Evolutionary conservation across 1,139 yeast genomes (phyloP).

Genomic region (Diutina neorugosa): DNA sequence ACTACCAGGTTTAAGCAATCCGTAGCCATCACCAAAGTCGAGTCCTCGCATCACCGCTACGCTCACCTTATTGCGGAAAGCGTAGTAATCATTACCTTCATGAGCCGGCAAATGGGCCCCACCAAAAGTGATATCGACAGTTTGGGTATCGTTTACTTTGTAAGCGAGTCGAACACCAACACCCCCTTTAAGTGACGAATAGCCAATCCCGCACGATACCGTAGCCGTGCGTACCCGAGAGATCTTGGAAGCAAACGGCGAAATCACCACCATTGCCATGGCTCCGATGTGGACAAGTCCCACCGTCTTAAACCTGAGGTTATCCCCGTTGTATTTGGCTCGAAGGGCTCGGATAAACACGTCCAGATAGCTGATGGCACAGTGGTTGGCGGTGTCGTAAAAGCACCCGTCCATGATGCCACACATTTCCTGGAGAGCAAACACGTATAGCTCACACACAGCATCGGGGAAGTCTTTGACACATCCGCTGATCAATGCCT

Average conservation of each 20-base stretch:
- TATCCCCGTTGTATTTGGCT: conserved; percentile 12
- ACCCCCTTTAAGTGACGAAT: conserved; percentile 66
- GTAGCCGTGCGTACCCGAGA: conserved; percentile 17
- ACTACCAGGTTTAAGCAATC: conserved; percentile 38
- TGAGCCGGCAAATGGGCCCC: conserved; percentile 65
- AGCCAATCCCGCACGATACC: conserved; percentile 43
- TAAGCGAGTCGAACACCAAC: conserved; percentile 43
- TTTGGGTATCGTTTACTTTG: conserved; percentile 8
- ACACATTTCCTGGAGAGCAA: conserved; percentile 70
- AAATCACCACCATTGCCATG: conserved; percentile 45
- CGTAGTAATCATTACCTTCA: conserved; percentile 45
- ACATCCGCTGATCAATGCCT: conserved; percentile 15
- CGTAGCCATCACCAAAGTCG: conserved; percentile 49
- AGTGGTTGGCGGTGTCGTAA: conserved; percentile 21
- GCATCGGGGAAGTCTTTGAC: conserved; percentile 18
- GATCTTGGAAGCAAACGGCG: conserved; percentile 28
- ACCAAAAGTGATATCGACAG: conserved; percentile 45
- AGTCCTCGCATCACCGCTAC: conserved; percentile 37
- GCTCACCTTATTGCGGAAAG: conserved; percentile 42
- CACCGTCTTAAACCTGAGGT: conserved; percentile 27
- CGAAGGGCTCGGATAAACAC: conserved; percentile 29
- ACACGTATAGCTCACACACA: conserved; percentile 38
- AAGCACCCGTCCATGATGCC: conserved; percentile 54
- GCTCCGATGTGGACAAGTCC: conserved; percentile 49
- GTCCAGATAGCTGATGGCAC: conserved; percentile 29